Base-by-base conservation (phyloP, 2,329 filamentous ascomycete genomes). In the Colletotrichum agaves region DNA sequence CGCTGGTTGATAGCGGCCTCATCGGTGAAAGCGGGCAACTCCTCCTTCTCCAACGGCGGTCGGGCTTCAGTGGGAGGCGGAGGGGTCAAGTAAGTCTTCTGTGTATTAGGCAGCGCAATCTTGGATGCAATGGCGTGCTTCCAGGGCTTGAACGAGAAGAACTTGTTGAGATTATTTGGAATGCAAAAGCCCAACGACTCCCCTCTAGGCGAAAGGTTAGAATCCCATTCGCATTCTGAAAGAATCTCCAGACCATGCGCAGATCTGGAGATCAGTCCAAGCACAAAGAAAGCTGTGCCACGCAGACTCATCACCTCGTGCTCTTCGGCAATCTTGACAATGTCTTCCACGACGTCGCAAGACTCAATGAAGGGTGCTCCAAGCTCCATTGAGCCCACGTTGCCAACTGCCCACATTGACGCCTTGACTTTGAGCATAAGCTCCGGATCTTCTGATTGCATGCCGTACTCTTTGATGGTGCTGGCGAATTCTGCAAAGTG, bases 361-460 rank as follows among this genome's bases (percentile, higher is more conserved):
- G 92, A 90, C 78, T 98, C 96, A 3, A 99, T 84, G 77, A 99
- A 99, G 0, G 94, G 94, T 1, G 95, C 95, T 1, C 96, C 96
- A 2, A 98, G 88, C 74, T 98, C 95, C 94, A 99, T 98, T 0
- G 94, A 98, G 0, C 96, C 96, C 41, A 99, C 95, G 73, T 99
- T 99, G 23, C 96, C 96, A 1, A 99, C 94, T 0, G 96, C 96
- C 96, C 96, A 99, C 53, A 99, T 84, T 76, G 94, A 98, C 7
- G 94, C 96, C 78, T 99, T 99, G 71, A 98, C 93, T 77, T 98
- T 98, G 66, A 93, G 89, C 49, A 98, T 90, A 23, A 91, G 87
- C 78, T 99, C 96, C 0, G 87, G 77, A 73, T 99, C 96, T 71
- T 97, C 91, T 46, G 90, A 90, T 72, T 96, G 91, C 83, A 94